phyloP scores from a whole-genome alignment of 2,329 filamentous ascomycete genomes.

The Dothideomycetes sp. region DNA sequence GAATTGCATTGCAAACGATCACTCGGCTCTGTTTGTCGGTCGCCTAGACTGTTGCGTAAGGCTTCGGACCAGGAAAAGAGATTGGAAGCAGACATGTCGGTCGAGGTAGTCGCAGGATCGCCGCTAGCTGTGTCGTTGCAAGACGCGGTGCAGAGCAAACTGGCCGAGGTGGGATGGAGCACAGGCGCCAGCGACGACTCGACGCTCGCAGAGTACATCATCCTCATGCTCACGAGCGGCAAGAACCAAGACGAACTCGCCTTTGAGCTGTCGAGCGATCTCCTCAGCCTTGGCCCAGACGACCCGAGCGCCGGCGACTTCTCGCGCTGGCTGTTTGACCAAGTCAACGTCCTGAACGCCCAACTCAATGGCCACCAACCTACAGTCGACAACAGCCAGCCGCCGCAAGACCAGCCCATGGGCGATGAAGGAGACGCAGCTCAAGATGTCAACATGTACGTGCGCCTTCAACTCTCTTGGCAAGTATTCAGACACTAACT shows the following conservation, averaged over 20 bases:
- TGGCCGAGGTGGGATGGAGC: conserved; percentile 88
- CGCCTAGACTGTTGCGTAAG: too few species aligned
- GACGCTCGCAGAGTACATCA: conserved; percentile 88
- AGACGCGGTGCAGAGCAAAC: conserved; percentile 75
- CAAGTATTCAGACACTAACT: conserved; percentile 17
- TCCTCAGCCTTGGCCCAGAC: conserved; percentile 72
- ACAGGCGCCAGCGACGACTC: conserved; percentile 70
- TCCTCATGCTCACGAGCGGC: conserved; percentile 93
- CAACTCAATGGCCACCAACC: conserved; percentile 46
- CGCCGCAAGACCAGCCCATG: conserved; percentile 63
- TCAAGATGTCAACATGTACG: conserved; percentile 36
- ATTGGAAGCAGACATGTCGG: conserved; percentile 50
- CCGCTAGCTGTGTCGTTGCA: conserved; percentile 79
- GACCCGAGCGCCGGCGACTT: conserved; percentile 78
- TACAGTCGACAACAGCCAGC: background rate
- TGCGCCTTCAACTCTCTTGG: conserved; percentile 14
- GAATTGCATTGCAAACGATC: too few species aligned
- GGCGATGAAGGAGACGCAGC: conserved; percentile 42
- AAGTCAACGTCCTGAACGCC: conserved; percentile 60
- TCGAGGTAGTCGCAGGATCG: conserved; percentile 67
- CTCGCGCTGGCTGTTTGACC: conserved; percentile 85
- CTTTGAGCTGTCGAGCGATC: conserved; percentile 75
- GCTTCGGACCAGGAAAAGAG: too few species aligned
- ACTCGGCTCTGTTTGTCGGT: too few species aligned
- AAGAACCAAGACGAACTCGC: conserved; percentile 88